Conservation (phyloP, 2,329 filamentous ascomycete species). For the Cytospora mali region DNA sequence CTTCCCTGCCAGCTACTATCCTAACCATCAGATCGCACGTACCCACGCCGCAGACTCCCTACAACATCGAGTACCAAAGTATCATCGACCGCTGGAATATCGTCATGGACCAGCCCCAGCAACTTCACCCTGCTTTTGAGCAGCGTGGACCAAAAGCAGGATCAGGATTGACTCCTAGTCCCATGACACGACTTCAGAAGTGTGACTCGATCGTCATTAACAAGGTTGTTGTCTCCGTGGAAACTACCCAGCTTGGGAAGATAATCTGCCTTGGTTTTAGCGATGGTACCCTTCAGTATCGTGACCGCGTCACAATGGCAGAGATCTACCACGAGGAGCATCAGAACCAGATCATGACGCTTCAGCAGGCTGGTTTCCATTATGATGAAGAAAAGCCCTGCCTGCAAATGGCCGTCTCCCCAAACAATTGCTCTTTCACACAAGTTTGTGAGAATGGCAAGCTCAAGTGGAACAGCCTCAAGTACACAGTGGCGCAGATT, state of each 20-base stretch:
- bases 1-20: conserved; percentile 62
- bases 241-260: conserved; percentile 70
- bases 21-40: conserved; percentile 72
- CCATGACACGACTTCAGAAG: conserved; percentile 56
- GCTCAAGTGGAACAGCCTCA: conserved; percentile 60
- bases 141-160: conserved; percentile 64
- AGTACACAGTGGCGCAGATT: conserved; percentile 53
- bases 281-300: conserved; percentile 80
- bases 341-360: conserved; percentile 65
- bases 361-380: conserved; percentile 77
- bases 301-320: conserved; percentile 74
- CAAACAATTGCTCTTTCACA: conserved; percentile 60
- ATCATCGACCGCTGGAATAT: conserved; percentile 85
- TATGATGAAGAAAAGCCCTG: conserved; percentile 68
- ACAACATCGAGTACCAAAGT: conserved; percentile 67
- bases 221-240: conserved; percentile 71
- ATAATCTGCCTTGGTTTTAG: conserved; percentile 73
- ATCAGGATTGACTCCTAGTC: conserved; percentile 51
- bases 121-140: conserved; percentile 75
- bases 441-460: conserved; percentile 62
- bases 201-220: conserved; percentile 69
- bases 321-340: conserved; percentile 67
- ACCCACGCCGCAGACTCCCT: conserved; percentile 56
- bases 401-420: conserved; percentile 63
- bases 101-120: conserved; percentile 64